These are phyloP conservation scores for Epichloe baconii DNA, from an alignment of 2,329 filamentous ascomycete species.

Conservation along the genomic window DNA sequence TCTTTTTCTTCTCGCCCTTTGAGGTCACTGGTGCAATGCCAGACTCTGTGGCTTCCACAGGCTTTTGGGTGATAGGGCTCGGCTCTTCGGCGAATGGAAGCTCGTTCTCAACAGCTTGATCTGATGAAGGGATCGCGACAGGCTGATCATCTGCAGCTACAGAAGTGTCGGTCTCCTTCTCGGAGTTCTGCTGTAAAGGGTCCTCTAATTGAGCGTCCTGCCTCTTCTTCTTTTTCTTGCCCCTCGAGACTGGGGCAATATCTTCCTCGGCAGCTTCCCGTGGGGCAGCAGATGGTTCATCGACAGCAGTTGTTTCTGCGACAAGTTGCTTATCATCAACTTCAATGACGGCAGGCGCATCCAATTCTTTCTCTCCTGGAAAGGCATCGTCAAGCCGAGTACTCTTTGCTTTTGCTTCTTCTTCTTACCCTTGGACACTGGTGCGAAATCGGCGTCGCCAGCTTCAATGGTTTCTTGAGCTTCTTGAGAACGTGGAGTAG, in stretches of 20 bases:
- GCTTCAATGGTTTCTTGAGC: background rate
- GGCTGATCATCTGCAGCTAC: background rate
- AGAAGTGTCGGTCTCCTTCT: conserved; percentile 5
- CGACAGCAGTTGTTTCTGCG: background rate
- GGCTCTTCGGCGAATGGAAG: background rate
- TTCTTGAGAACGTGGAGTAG: background rate
- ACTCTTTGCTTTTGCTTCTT: background rate
- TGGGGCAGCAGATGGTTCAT: conserved; percentile 5
- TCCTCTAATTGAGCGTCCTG: conserved; percentile 9
- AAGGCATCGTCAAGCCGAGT: background rate
- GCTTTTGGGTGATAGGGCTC: background rate
- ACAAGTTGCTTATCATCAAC: background rate
- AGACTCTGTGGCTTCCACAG: background rate
- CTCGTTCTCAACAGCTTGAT: background rate
- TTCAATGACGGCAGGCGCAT: background rate
- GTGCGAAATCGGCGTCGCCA: background rate
- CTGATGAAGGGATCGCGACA: background rate
- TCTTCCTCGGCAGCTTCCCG: conserved; percentile 4
- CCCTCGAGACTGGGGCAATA: conserved; percentile 8
- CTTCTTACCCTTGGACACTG: background rate
- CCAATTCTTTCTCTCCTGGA: background rate
- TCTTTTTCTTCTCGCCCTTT: conserved; percentile 8
- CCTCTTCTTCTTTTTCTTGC: conserved; percentile 15
- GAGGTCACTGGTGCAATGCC: background rate
- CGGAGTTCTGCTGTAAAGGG: background rate